Conservation (phyloP, 305 asterid genomes). For the Petunia hybrid region DNA sequence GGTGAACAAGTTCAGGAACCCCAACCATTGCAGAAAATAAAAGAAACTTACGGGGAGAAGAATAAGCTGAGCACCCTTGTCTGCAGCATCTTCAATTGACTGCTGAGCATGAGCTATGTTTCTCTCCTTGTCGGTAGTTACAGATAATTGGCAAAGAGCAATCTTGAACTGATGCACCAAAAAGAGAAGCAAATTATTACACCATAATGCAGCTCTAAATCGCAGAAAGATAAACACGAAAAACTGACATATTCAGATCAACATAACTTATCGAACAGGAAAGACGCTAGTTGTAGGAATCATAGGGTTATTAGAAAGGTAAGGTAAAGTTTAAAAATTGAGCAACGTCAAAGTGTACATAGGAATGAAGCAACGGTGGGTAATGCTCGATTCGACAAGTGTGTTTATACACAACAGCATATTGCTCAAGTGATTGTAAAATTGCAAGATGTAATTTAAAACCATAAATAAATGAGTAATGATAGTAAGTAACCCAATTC, state of each 20-base stretch:
- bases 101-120: slow-evolving; percentile 73
- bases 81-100: slow-evolving; percentile 72
- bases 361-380: neutral
- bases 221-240: neutral
- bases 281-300: neutral
- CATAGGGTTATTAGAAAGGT: slow-evolving; percentile 1
- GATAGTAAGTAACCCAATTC: neutral
- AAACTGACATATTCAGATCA: neutral
- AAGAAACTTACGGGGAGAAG: slow-evolving; percentile 78
- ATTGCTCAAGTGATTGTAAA: neutral
- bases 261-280: neutral
- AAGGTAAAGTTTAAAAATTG: neutral
- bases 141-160: slow-evolving; percentile 85
- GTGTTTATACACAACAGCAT: neutral
- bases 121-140: slow-evolving; percentile 67
- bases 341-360: neutral
- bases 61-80: slow-evolving; percentile 74
- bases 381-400: neutral
- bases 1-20: neutral
- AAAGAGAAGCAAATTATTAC: slow-evolving; percentile 3
- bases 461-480: neutral
- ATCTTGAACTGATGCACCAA: slow-evolving; percentile 74
- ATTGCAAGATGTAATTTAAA: neutral
- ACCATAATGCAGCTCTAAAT: neutral
- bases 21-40: neutral